These are phyloP conservation scores for Tetradesmus obliquus DNA, from an alignment of 139 green algal genomes.

Conservation along the genomic window DNA sequence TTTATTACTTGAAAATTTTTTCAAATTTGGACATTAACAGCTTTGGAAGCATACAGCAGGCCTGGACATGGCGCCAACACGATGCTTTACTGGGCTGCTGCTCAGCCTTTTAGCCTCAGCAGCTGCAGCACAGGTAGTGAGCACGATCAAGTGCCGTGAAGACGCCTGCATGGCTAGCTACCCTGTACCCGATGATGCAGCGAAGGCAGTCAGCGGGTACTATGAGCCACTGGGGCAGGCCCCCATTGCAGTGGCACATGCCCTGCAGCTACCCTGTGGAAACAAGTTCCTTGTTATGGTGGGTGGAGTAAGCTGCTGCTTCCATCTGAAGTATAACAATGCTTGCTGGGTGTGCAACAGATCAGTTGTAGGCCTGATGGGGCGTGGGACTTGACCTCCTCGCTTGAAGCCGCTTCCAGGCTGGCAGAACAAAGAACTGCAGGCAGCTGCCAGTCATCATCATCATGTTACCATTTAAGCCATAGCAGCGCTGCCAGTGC, in stretches of 20 bases:
- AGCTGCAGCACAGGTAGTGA: background rate
- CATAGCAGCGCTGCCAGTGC: no score
- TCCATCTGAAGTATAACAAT: background rate
- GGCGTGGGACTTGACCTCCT: no score
- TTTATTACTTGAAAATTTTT: background rate
- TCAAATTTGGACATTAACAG: background rate
- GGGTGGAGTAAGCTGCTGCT: background rate
- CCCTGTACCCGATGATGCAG: background rate
- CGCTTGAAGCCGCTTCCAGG: no score
- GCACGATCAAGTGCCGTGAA: background rate
- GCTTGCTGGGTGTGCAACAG: background rate
- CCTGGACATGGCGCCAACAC: background rate
- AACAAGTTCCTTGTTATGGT: slow-evolving; percentile 30
- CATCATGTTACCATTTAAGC: no score
- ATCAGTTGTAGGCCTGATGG: no score
- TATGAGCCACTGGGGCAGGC: slow-evolving; percentile 21
- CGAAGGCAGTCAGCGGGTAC: background rate
- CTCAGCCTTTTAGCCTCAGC: background rate
- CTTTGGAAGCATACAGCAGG: background rate
- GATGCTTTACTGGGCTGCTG: background rate
- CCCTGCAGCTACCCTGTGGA: slow-evolving; percentile 23
- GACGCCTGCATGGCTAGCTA: background rate
- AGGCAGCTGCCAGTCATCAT: no score
- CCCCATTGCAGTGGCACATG: slow-evolving; percentile 28
- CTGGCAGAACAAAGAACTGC: no score